A percentile compares a stretch with the other conserved stretches of the same genome.
phyloP scores from a whole-genome alignment of 345 rosid genomes.

The Crucihimalaya himalaica region DNA sequence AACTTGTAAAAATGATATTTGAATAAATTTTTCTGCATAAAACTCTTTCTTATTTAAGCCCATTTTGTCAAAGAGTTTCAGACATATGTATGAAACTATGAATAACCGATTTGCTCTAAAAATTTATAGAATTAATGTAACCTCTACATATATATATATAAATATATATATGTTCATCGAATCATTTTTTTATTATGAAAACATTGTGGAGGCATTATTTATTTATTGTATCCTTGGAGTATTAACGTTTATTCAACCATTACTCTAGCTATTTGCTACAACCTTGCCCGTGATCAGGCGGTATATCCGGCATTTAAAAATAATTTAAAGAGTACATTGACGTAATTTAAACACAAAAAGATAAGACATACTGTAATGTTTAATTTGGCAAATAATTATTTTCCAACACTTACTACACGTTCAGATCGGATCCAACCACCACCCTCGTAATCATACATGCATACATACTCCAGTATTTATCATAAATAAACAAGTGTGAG shows the following conservation, averaged over 20 bases:
- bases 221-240: background rate
- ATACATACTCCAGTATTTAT: background rate
- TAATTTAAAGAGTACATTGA: background rate
- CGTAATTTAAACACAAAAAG: background rate
- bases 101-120: background rate
- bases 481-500: background rate
- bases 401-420: background rate
- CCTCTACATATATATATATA: too few relatives aligned
- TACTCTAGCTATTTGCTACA: too few relatives aligned
- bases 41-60: too few relatives aligned
- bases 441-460: background rate
- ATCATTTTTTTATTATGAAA: too few relatives aligned
- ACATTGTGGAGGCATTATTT: background rate
- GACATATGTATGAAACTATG: background rate
- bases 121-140: background rate
- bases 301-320: too few relatives aligned
- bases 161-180: too few relatives aligned
- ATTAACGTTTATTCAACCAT: background rate
- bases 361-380: background rate
- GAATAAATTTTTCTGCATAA: too few relatives aligned
- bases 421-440: background rate
- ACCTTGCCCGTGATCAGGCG: too few relatives aligned
- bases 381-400: background rate
- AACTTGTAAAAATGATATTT: too few relatives aligned
- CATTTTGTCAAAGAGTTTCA: background rate